These are phyloP conservation scores for Aspergillus wentii DNA, from an alignment of 495 filamentous ascomycete species.

Conservation along the genomic window DNA sequence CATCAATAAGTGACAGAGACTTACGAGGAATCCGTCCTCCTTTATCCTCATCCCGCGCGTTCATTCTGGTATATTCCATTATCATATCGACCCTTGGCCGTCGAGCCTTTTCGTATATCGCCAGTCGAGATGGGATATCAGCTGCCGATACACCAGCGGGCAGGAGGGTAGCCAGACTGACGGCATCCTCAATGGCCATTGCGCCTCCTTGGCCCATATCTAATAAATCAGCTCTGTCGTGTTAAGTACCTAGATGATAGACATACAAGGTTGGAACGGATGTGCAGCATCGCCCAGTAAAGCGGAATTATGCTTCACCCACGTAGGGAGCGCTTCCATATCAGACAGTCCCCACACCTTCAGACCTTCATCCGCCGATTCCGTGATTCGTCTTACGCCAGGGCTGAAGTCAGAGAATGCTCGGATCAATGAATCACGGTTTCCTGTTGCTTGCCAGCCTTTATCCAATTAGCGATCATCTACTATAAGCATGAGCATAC, in stretches of 20 bases:
- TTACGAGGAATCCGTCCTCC: background rate
- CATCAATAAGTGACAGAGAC: too few species aligned
- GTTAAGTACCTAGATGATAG: background rate
- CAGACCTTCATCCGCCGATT: conserved; percentile 35
- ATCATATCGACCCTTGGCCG: conserved; percentile 15
- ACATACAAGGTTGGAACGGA: conserved; percentile 47
- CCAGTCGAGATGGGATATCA: conserved; percentile 43
- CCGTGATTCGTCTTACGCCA: conserved; percentile 31
- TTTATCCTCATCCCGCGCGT: conserved; percentile 1
- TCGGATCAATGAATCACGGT: conserved; percentile 32
- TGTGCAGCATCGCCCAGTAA: conserved; percentile 59
- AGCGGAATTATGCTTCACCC: conserved; percentile 39
- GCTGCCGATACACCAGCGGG: conserved; percentile 29
- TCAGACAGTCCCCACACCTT: conserved; percentile 58
- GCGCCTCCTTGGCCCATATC: conserved; percentile 51
- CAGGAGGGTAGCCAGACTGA: conserved; percentile 48
- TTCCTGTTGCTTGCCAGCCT: conserved; percentile 42
- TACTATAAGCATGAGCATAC: background rate
- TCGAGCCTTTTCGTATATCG: conserved; percentile 49
- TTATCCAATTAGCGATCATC: background rate
- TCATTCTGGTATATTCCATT: conserved; percentile 8
- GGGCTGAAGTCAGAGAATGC: conserved; percentile 44
- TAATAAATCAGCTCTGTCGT: conserved; percentile 6
- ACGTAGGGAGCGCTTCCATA: conserved; percentile 48
- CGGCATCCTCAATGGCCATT: conserved; percentile 58